Percentiles rank a stretch among this genome's conserved stretches.
Evolutionary conservation across 495 filamentous ascomycete species (phyloP).

Genomic region (Penicillium soppii): DNA sequence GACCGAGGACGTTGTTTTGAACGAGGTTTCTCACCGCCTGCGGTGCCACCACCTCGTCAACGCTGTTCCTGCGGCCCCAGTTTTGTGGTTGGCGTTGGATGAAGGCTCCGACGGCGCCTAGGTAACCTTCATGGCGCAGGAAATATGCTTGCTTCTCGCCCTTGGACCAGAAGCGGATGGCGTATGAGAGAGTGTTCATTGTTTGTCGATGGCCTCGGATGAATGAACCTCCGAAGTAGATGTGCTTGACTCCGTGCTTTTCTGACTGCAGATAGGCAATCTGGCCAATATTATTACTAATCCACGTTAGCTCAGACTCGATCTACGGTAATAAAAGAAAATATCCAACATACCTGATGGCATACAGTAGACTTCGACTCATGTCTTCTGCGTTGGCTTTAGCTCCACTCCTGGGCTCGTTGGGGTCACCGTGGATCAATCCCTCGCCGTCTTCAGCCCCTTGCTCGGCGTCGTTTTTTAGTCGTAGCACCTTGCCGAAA

Average conservation of each 20-base stretch:
- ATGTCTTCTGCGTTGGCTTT: slow-evolving; percentile 65
- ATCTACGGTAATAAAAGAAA: background rate
- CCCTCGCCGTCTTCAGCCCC: slow-evolving; percentile 76
- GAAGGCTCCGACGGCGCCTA: slow-evolving; percentile 96
- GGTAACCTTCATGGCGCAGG: slow-evolving; percentile 90
- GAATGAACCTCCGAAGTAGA: slow-evolving; percentile 97
- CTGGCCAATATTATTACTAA: slow-evolving; percentile 95
- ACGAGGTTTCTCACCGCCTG: slow-evolving; percentile 31
- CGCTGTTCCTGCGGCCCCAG: slow-evolving; percentile 83
- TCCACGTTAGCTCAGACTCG: slow-evolving; percentile 17
- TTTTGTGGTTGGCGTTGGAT: slow-evolving; percentile 85
- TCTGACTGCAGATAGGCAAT: slow-evolving; percentile 94
- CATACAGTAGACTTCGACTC: slow-evolving; percentile 74
- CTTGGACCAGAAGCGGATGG: slow-evolving; percentile 96
- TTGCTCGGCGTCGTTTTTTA: slow-evolving; percentile 73
- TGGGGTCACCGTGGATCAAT: slow-evolving; percentile 51
- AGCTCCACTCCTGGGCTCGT: slow-evolving; percentile 25
- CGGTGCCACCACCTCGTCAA: slow-evolving; percentile 47
- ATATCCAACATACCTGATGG: slow-evolving; percentile 56
- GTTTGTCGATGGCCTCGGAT: slow-evolving; percentile 96
- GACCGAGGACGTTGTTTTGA: slow-evolving; percentile 12
- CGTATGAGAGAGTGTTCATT: slow-evolving; percentile 93
- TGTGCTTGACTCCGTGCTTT: slow-evolving; percentile 84
- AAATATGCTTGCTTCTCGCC: slow-evolving; percentile 95
- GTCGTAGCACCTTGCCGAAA: slow-evolving; percentile 92